Evolutionary conservation across 2,329 filamentous ascomycete genomes (phyloP), one percentile per base, ranked within the genome.

Genomic region (Trichoderma oligosporum): DNA sequence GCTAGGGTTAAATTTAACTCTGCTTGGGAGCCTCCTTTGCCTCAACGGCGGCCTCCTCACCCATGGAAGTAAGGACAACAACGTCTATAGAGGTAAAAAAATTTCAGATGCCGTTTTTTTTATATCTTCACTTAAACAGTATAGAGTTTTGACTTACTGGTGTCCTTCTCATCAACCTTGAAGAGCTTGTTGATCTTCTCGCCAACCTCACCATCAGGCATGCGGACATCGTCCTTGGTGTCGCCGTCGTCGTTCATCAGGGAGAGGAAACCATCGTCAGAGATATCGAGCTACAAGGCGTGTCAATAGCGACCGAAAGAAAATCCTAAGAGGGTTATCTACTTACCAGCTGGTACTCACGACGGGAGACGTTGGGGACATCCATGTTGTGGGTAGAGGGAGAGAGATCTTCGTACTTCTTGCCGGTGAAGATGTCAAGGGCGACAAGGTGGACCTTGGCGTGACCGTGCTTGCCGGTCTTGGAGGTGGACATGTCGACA

Each of bases 391-490:
- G 85, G 83, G 94, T 99, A 75, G 94, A 99, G 69, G 94, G 94
- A 78, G 87, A 97, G 63, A 99, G 86, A 82, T 99, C 95, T 83
- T 99, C 94, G 67, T 96, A 85, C 87, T 99, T 99, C 90, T 97
- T 99, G 85, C 84, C 84, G 66, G 92, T 99, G 88, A 99, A 99
- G 83, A 99, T 97, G 78, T 99, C 94, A 76, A 95, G 86, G 74
- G 91, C 94, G 73, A 97, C 88, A 71, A 99, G 82, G 82, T 99
- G 93, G 77, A 99, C 94, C 88, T 99, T 99, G 81, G 94, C 94
- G 89, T 99, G 95, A 78, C 94, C 94, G 89, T 99, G 94, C 91
- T 99, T 99, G 81, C 94, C 94, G 68, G 94, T 99, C 92, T 99
- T 99, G 78, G 94, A 99, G 82, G 94, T 99, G 69, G 91, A 96